Conservation (phyloP, 2,329 filamentous ascomycete genomes). For the Colletotrichum scovillei region DNA sequence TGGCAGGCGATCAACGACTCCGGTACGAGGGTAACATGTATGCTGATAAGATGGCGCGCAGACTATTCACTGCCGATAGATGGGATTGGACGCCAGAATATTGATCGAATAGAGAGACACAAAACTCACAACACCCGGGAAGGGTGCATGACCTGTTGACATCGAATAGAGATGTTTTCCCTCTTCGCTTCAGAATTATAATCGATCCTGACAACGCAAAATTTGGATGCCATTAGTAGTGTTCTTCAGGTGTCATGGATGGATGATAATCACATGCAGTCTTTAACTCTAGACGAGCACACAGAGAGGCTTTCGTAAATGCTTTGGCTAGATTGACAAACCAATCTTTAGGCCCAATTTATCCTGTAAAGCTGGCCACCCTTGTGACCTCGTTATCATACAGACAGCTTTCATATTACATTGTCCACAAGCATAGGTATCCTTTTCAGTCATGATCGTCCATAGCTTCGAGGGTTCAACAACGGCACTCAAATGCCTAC, state of each 20-base stretch:
- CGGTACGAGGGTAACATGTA: slow-evolving; percentile 61
- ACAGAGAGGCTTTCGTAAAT: neutral
- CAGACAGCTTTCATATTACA: neutral
- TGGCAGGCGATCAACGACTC: slow-evolving; percentile 62
- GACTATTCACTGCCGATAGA: slow-evolving; percentile 64
- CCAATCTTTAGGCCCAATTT: neutral
- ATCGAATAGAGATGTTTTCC: no score
- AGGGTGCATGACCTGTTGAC: no score
- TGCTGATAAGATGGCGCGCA: slow-evolving; percentile 61
- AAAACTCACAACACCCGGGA: neutral
- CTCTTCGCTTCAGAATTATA: no score
- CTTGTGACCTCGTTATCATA: neutral
- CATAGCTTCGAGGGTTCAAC: neutral
- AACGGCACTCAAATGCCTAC: neutral
- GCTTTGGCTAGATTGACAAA: neutral
- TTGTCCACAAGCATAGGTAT: neutral
- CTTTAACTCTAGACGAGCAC: no score
- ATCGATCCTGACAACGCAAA: no score
- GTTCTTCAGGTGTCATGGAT: no score
- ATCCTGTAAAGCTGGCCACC: neutral
- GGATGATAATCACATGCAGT: no score
- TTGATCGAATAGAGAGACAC: neutral
- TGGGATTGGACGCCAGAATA: slow-evolving; percentile 71
- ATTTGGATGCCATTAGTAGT: no score
- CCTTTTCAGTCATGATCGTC: neutral